phyloP scores from a whole-genome alignment of 257 asterid species.

The Nicotiana tabacum region DNA sequence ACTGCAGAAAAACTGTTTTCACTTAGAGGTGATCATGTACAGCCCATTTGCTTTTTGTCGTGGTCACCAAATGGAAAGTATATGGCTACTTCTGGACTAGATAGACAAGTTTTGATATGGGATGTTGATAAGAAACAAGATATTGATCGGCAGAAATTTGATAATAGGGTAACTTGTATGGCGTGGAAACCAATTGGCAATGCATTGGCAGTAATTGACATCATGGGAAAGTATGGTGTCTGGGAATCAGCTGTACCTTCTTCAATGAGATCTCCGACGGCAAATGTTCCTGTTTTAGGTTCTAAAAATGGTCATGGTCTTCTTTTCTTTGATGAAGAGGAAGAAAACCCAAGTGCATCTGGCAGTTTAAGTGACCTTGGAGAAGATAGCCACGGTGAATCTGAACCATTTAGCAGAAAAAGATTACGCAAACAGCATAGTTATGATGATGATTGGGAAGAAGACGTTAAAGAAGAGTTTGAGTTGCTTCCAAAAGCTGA shows the following conservation, averaged over 20 bases:
- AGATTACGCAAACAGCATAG: slow-evolving; percentile 50
- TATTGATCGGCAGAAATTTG: slow-evolving; percentile 84
- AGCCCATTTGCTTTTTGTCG: slow-evolving; percentile 78
- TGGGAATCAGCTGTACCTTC: slow-evolving; percentile 90
- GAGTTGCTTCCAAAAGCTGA: slow-evolving; percentile 47
- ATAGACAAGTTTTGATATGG: slow-evolving; percentile 83
- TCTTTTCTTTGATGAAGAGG: slow-evolving; percentile 63
- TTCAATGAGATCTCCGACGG: slow-evolving; percentile 96
- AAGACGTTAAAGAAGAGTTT: slow-evolving; percentile 43
- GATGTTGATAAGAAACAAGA: slow-evolving; percentile 90
- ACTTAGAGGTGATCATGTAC: slow-evolving; percentile 82
- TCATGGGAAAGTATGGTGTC: slow-evolving; percentile 74
- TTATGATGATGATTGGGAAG: slow-evolving; percentile 57
- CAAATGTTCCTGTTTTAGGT: slow-evolving; percentile 56
- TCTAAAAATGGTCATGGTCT: slow-evolving; percentile 60
- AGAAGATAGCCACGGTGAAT: slow-evolving; percentile 63
- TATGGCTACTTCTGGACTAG: slow-evolving; percentile 91
- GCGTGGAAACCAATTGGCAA: slow-evolving; percentile 96
- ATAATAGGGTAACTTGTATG: slow-evolving; percentile 65
- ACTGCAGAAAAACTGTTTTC: slow-evolving; percentile 80
- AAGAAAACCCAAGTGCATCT: slow-evolving; percentile 61
- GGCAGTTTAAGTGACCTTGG: slow-evolving; percentile 73
- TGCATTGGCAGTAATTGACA: slow-evolving; percentile 84
- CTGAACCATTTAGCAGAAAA: slow-evolving; percentile 62
- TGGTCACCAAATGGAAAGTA: slow-evolving; percentile 99